Evolutionary conservation across 2,329 filamentous ascomycete species (phyloP).

Genomic region (Lachnellula suecica): DNA sequence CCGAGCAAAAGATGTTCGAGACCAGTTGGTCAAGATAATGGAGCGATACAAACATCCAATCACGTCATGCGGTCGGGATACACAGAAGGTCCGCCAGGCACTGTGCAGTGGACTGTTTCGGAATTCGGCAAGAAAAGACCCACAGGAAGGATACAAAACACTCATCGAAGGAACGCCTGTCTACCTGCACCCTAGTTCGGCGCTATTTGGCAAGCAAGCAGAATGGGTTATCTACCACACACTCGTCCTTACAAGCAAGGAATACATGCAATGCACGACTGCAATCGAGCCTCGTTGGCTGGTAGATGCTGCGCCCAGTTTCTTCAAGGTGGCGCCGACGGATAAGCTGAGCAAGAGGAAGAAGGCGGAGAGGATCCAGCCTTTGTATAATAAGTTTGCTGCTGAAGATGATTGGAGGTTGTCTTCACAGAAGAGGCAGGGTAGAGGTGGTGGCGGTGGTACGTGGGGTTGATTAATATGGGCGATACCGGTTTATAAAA

Average conservation of each 20-base stretch:
- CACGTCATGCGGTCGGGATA: constrained; percentile 83
- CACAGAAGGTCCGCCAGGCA: constrained; percentile 81
- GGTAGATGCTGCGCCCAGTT: constrained; percentile 95
- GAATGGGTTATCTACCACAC: constrained; percentile 96
- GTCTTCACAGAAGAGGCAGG: constrained; percentile 81
- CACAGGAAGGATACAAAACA: constrained; percentile 96
- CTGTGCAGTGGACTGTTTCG: constrained; percentile 95
- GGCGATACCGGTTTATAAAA: neutral
- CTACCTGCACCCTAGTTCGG: constrained; percentile 88
- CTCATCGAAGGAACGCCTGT: constrained; percentile 93
- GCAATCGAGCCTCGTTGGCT: constrained; percentile 92
- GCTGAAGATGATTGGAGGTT: constrained; percentile 95
- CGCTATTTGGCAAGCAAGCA: constrained; percentile 91
- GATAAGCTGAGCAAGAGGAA: constrained; percentile 87
- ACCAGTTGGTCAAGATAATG: constrained; percentile 93
- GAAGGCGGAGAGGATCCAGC: constrained; percentile 92
- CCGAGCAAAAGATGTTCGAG: constrained; percentile 86
- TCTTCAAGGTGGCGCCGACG: constrained; percentile 94
- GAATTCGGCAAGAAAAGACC: constrained; percentile 91
- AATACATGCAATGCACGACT: constrained; percentile 97
- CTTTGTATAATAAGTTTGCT: constrained; percentile 88
- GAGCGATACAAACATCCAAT: constrained; percentile 82
- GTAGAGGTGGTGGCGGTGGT: constrained; percentile 82
- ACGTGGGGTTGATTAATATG: constrained; percentile 70
- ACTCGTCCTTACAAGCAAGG: constrained; percentile 89